Base-by-base conservation (phyloP, 441 rosid species). In the Pelargonium fulgidum region DNA sequence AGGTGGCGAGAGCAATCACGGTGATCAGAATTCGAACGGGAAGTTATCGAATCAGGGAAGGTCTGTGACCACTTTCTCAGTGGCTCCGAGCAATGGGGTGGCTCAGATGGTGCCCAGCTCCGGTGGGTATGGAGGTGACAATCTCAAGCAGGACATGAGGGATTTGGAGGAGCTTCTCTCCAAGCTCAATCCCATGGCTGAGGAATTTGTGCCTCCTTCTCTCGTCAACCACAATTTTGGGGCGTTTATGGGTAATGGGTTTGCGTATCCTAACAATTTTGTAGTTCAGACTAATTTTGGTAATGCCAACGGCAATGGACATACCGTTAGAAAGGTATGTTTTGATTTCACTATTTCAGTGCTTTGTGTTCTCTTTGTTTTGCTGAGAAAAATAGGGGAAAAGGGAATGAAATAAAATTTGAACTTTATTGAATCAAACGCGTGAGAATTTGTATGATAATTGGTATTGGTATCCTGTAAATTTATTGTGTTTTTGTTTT, bases 321-420 rank as follows among this genome's bases (percentile, higher is more conserved):
- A 72, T 70, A 72, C 70, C 39, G 68, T 68, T 66, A 81, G 83
- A 85, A 88, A 87, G 96, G 97, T 89, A 85, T 65, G 75, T 65
- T 24, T 24, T 24, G 26, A 24, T 24, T 24, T 24, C 2, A 13
- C 13, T 2, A 29, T 29, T 29, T 29, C 36, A 29, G 16, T 20
- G 56, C 1, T 50, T 50, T 50, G 62, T 26, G 19, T 68, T 42
- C 14, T 41, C 19, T 17, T 6, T 58, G 8, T 7, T 10, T 56
- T 56, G 22, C 62, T 56, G 22, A n/a, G 62, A 56, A 56, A 56
- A 45, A 9, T 4, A 13, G 22, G 22, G n/a, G n/a, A 4, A n/a
- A 19, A 0, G 8, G 22, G 9, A 10, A 19, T 20, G 59, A 20
- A 13, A 45, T 4, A 45, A 50, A 50, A 2, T 12, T 50, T n/a